Evolutionary conservation across 2,329 filamentous ascomycete species (phyloP), one percentile per base, ranked within the genome.

Genomic region (Exserohilum turcica): DNA sequence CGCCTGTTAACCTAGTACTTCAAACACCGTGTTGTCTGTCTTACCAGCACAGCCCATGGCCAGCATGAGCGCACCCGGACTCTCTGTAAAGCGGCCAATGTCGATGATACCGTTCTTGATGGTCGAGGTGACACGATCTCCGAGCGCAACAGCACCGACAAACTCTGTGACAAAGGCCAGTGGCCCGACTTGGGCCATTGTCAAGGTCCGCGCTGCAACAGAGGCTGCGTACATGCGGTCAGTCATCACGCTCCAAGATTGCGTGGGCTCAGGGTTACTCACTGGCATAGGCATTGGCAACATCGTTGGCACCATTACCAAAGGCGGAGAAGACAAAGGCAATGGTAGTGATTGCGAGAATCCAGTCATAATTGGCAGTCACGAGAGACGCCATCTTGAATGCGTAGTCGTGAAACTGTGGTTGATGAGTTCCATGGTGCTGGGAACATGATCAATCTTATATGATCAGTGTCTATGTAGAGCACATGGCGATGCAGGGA

Each of bases 11-110:
- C 21, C 6, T 6, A 24, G 6, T 27, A n/a, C 31, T 10, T 16
- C 12, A 3, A n/a, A 3, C 19, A 43, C 10, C 28, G 40, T 71
- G 2, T 84, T 86, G 33, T 80, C 80, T 56, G 84, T 67, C 83
- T 84, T n/a, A 86, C 84, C 75, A 53, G 82, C 83, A 66, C 81
- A 84, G 13, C 80, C 78, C 81, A 85, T 84, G 19, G 80, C 82
- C 3, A 86, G 74, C 81, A 86, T 84, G 19, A 85, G 78, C 9
- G 84, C 69, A 7, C 75, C 78, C 2, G 84, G 82, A 18, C 79
- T 71, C 2, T 47, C 57, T 1, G 75, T 68, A 66, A 84, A 86
- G 21, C 77, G 73, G 0, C 67, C 57, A 31, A 78, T 78, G 49
- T 78, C 75, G 63, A 87, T 81, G 47, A 87, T 79, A 54, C 83